Evolutionary conservation across 805 yeast species (phyloP).

Genomic region (Aciculoconidium aculeatum): DNA sequence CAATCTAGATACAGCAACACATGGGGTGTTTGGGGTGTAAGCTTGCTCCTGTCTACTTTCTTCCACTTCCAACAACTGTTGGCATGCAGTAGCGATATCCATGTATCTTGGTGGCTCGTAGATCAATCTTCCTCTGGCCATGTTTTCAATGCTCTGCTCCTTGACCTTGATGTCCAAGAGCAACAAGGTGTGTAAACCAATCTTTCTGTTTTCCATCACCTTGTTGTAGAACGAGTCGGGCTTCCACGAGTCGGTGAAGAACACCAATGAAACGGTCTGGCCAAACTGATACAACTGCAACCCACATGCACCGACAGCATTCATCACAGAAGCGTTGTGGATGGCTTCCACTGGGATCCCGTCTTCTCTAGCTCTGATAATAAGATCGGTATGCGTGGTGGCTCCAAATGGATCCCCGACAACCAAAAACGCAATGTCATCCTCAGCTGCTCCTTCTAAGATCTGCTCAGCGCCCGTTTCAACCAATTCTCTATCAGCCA

Average conservation of each 20-base stretch:
- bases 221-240: conserved; percentile 94
- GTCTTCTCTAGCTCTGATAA: conserved; percentile 83
- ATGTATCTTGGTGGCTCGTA: conserved; percentile 97
- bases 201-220: conserved; percentile 78
- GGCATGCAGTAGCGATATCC: conserved; percentile 86
- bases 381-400: conserved; percentile 93
- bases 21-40: conserved; percentile 83
- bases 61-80: conserved; percentile 84
- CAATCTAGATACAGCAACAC: conserved; percentile 85
- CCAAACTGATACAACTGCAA: conserved; percentile 92
- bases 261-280: conserved; percentile 93
- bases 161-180: conserved; percentile 91
- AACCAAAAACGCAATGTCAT: conserved; percentile 88
- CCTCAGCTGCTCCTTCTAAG: conserved; percentile 65
- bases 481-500: conserved; percentile 94
- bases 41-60: conserved; percentile 69
- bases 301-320: conserved; percentile 98
- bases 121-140: conserved; percentile 86
- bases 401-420: conserved; percentile 99
- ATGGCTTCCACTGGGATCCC: conserved; percentile 73
- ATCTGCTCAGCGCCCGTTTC: conserved; percentile 85
- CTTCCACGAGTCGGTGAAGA: conserved; percentile 92
- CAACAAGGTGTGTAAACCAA: conserved; percentile 88
- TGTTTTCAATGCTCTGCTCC: conserved; percentile 90
- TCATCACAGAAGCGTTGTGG: conserved; percentile 96